Evolutionary conservation across 208 protist species (phyloP).

Genomic region (Phytomonas sp.): DNA sequence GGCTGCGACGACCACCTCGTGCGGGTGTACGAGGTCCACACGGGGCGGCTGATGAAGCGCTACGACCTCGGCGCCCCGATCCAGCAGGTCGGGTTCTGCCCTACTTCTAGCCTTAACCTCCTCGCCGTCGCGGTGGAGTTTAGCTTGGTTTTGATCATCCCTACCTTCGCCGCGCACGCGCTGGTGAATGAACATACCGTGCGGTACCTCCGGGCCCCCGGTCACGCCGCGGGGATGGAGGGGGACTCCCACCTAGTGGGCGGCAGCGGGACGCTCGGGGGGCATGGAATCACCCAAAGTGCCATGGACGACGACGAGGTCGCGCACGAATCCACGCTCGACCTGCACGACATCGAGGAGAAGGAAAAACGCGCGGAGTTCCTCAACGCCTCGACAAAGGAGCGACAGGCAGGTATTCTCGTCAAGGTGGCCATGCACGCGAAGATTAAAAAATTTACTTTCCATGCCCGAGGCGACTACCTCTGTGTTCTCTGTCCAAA

Average conservation of each 20-base stretch:
- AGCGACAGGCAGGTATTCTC: conserved; percentile 76
- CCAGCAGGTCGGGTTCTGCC: conserved; percentile 93
- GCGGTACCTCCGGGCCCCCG: conserved; percentile 74
- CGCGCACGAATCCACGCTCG: conserved; percentile 52
- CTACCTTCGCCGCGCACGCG: conserved; percentile 70
- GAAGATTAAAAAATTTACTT: conserved; percentile 84
- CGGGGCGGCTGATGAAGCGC: conserved; percentile 91
- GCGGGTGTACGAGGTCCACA: conserved; percentile 96
- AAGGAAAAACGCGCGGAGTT: conserved; percentile 86
- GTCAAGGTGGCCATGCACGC: conserved; percentile 87
- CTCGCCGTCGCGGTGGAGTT: conserved; percentile 86
- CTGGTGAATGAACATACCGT: conserved; percentile 84
- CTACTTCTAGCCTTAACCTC: conserved; percentile 81
- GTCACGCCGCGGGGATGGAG: conserved; percentile 25
- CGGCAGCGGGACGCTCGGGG: conserved; percentile 53
- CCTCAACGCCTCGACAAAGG: conserved; percentile 57
- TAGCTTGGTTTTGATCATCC: conserved; percentile 84
- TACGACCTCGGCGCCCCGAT: conserved; percentile 86
- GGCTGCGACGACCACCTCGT: conserved; percentile 95
- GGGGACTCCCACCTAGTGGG: conserved; percentile 15
- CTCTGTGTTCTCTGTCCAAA: conserved; percentile 86
- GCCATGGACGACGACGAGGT: conserved; percentile 72
- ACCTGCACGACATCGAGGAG: conserved; percentile 83
- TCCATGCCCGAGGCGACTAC: conserved; percentile 88
- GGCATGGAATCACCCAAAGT: conserved; percentile 74